Base-by-base conservation (phyloP, 2,329 filamentous ascomycete genomes). In the Hirsutella thompsonii region DNA sequence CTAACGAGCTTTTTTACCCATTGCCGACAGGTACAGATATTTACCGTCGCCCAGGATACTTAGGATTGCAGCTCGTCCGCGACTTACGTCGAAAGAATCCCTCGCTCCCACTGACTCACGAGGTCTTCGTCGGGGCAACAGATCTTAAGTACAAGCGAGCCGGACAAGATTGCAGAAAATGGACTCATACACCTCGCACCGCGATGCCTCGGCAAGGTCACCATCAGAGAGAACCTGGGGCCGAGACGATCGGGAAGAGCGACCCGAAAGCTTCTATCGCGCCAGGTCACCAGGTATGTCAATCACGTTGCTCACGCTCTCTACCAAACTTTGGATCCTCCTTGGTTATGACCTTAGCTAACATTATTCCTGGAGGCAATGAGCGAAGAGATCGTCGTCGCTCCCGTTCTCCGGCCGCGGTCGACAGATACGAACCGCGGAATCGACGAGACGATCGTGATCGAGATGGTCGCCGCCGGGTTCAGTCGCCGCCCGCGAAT, bases 341-440 rank as follows among this genome's bases (percentile, higher is more conserved):
- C 32, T 9, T 9, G 14, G 13, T 34, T 16, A 34, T 3, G 11
- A 9, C 9, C 9, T 21, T 13, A 26, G 11, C 33, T 21, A 33
- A 14, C 19, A 18, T 28, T 18, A 5, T 26, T 8, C 14, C 32
- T 13, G 11, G 41, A 79, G 76, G 69, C 38, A 67, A 66, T 46
- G 77, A 81, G 16, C 70, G 76, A 39, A 68, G 74, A 38, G 81
- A 79, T 33, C 68, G 70, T 40, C 69, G 81, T 47, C 66, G 70
- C 18, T 87, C 82, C 26, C 78, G 84, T 41, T 90, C 84, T 1
- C 84, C 83, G 3, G 65, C 66, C 18, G 67, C 74, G 13, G 77
- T 88, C 44, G 84, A 90, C 54, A 73, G 84, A 42, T 90, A 90
- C 55, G 83, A 89, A 53, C 83, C 83, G 19, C 72, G 80, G 41